Base-by-base conservation (phyloP, 768 basidiomycete genomes). In the Tulasnella sp. region DNA sequence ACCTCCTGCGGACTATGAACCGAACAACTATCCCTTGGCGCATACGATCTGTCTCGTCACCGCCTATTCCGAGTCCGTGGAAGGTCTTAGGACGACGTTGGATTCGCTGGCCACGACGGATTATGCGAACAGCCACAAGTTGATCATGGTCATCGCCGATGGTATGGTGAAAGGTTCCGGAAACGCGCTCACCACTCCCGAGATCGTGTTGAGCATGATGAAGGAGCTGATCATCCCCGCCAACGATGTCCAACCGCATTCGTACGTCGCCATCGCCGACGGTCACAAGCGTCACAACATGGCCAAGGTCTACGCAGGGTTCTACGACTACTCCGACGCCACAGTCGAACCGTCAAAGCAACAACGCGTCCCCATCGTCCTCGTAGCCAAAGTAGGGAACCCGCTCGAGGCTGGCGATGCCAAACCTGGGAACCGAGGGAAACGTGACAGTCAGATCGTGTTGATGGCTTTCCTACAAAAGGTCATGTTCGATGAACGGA, bases 231-330 rank as follows among this genome's bases (percentile, higher is more conserved):
- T 96, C 63, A 78, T 91, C 24, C 73, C 82, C 0, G 79, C 83
- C 0, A 75, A 83, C 21, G 91, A 97, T 53, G 91, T 97, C 34
- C 89, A 96, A 70, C 75, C 92, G 2, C 89, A 94, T 65, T 94
- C 92, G 25, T 99, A 98, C 67, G 92, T 98, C 55, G 92, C 96
- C 60, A 97, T 99, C 66, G 96, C 96, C 15, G 94, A 99, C 68
- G 96, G 96, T n/a, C 93, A 98, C 77, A 98, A 96, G 73, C 80
- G 92, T 34, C 96, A 98, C 76, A 99, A 99, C 70, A 96, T 94
- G 92, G 94, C 92, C 42, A 92, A 93, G 73, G 92, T 98, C 42
- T 97, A 87, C 67, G 93, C 96, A 38, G 96, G 96, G 10, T 99
- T 90, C 75, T 98, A 99, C 71, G 81, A 84, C 62, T 99, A 98